phyloP scores from a whole-genome alignment of 768 basidiomycete genomes.

The Inosperma sp. region DNA sequence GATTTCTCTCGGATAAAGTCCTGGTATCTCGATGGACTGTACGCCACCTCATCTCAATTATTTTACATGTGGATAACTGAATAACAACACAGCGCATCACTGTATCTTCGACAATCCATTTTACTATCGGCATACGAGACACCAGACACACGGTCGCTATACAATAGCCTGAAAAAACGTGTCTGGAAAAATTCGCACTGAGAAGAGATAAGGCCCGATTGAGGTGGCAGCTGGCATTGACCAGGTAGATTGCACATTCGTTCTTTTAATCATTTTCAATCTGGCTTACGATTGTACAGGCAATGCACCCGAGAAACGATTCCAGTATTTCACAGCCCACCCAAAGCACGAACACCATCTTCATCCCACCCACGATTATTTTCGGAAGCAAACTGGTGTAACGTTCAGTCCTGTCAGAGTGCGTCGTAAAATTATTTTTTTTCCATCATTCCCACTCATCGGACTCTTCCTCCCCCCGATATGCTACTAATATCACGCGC shows the following conservation, averaged over 20 bases:
- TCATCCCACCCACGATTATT: constrained; percentile 85
- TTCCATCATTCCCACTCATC: constrained; percentile 1
- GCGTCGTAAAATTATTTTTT: too few species aligned
- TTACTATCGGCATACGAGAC: constrained; percentile 85
- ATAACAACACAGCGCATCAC: constrained; percentile 40
- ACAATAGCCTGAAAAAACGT: constrained; percentile 78
- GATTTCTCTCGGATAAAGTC: constrained; percentile 98
- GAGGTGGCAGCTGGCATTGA: constrained; percentile 79
- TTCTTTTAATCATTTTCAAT: constrained; percentile 36
- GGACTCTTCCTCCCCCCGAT: constrained; percentile 42
- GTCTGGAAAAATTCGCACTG: constrained; percentile 72
- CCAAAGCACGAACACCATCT: constrained; percentile 79
- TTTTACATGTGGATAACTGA: background rate
- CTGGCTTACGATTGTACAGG: constrained; percentile 69
- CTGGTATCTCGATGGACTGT: constrained; percentile 97
- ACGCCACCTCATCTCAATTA: constrained; percentile 13
- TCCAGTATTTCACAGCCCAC: constrained; percentile 83
- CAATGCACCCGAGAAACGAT: constrained; percentile 84
- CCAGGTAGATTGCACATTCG: constrained; percentile 46
- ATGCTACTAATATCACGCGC: constrained; percentile 88
- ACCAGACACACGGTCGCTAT: constrained; percentile 80
- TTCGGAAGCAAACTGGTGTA: constrained; percentile 66
- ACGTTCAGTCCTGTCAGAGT: constrained; percentile 93
- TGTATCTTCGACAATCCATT: constrained; percentile 85
- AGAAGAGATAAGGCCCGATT: constrained; percentile 66